These are phyloP conservation scores for Tremellales sp. DNA, from an alignment of 1,284 basidiomycete genomes.

Conservation along the genomic window DNA sequence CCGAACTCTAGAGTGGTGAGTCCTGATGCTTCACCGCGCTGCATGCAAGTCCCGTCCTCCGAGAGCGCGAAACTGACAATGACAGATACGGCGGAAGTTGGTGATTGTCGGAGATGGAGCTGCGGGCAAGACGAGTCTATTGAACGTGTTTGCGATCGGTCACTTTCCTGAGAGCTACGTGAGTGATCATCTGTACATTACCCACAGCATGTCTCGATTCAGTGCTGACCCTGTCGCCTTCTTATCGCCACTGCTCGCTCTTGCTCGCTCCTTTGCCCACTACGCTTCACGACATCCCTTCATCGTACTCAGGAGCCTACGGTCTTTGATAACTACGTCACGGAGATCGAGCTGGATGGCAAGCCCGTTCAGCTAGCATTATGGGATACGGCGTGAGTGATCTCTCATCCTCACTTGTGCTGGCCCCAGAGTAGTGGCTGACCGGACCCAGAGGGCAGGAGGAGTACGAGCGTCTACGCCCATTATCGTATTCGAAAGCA, in stretches of 20 bases:
- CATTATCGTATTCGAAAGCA: conserved; percentile 94
- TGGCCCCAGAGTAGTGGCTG: neutral
- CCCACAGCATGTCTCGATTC: neutral
- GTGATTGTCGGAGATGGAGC: conserved; percentile 86
- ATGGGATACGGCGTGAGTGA: conserved; percentile 92
- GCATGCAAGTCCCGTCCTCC: too few relatives aligned
- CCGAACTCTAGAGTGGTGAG: conserved; percentile 4
- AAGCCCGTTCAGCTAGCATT: conserved; percentile 93
- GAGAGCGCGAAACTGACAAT: neutral
- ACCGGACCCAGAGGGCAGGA: conserved; percentile 74
- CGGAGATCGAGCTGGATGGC: conserved; percentile 93
- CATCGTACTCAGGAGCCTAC: conserved; percentile 57
- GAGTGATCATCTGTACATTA: conserved; percentile 33
- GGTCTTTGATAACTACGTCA: conserved; percentile 97
- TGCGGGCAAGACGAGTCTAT: conserved; percentile 55
- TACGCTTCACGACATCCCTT: neutral
- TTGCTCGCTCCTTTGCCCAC: conserved; percentile 3
- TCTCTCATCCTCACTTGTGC: conserved; percentile 1
- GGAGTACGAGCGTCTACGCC: conserved; percentile 92
- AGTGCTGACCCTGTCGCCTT: neutral
- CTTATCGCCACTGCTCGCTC: neutral
- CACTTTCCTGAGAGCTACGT: conserved; percentile 96
- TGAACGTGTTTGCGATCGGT: conserved; percentile 72
- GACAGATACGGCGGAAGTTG: conserved; percentile 42
- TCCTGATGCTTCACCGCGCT: neutral